phyloP scores from a whole-genome alignment of 1,139 yeast species.

The Suhomyces choctaworum region DNA sequence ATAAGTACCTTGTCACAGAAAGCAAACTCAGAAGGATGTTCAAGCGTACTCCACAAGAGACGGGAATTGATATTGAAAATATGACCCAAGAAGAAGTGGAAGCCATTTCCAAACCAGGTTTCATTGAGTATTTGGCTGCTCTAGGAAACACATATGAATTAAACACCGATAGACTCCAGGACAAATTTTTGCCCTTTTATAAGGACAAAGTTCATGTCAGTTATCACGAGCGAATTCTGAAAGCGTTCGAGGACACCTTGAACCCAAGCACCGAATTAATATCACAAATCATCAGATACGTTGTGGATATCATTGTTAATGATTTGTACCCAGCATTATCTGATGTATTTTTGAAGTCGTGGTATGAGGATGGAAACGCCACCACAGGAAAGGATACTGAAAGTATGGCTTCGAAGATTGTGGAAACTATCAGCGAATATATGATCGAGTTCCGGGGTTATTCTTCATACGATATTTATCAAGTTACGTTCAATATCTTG shows the following conservation, averaged over 20 bases:
- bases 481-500: conserved; percentile 45
- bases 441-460: conserved; percentile 61
- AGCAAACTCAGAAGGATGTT: conserved; percentile 49
- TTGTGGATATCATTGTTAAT: conserved; percentile 68
- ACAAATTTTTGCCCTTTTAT: conserved; percentile 67
- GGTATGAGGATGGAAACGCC: conserved; percentile 47
- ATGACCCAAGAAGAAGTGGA: conserved; percentile 49
- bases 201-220: conserved; percentile 64
- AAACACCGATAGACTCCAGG: conserved; percentile 78
- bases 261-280: conserved; percentile 80
- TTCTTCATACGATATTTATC: conserved; percentile 47
- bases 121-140: conserved; percentile 79
- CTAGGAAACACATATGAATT: conserved; percentile 83
- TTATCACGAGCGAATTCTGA: conserved; percentile 57
- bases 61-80: conserved; percentile 36
- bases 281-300: conserved; percentile 62
- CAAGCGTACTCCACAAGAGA: conserved; percentile 27
- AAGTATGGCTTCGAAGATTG: conserved; percentile 55
- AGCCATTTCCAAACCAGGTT: conserved; percentile 69
- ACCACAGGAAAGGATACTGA: conserved; percentile 32
- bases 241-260: conserved; percentile 60
- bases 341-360: conserved; percentile 38
- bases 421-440: conserved; percentile 76
- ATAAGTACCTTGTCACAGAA: conserved; percentile 38
- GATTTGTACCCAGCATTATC: conserved; percentile 56